These are phyloP conservation scores for Backusella psychrophila DNA, from an alignment of 192 early-diverging fungal species.

Conservation along the genomic window DNA sequence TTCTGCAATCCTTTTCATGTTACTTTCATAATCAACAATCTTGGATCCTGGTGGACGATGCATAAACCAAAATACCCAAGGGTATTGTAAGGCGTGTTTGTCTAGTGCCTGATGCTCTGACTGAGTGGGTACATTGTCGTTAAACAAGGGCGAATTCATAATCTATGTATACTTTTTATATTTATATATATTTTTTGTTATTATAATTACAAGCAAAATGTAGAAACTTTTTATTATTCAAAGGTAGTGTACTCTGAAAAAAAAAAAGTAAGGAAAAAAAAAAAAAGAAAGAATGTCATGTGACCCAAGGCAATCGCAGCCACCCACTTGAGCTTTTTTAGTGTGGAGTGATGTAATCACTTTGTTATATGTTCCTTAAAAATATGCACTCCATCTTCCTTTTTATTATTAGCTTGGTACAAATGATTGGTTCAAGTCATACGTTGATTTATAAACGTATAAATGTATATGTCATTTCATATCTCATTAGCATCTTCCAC, in stretches of 20 bases:
- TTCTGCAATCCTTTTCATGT: constrained; percentile 82
- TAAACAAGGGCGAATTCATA: constrained; percentile 9
- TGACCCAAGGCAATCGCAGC: neutral
- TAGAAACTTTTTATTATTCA: neutral
- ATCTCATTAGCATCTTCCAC: too few relatives aligned
- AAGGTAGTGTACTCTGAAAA: neutral
- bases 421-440: too few relatives aligned
- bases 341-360: too few relatives aligned
- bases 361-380: neutral
- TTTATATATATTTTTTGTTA: neutral
- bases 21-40: constrained; percentile 82
- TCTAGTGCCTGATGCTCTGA: neutral
- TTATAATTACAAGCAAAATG: neutral
- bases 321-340: neutral
- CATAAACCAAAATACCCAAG: constrained; percentile 96
- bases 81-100: constrained; percentile 67
- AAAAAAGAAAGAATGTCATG: neutral
- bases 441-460: too few relatives aligned
- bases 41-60: constrained; percentile 85
- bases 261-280: neutral
- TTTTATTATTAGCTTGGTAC: neutral
- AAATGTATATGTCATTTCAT: too few relatives aligned
- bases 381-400: neutral
- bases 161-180: constrained; percentile 2
- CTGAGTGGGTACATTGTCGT: neutral